A percentile compares a stretch with the other conserved stretches of the same genome.
phyloP scores from a whole-genome alignment of 2,329 filamentous ascomycete genomes.

The Daldinia eschscholtzii region DNA sequence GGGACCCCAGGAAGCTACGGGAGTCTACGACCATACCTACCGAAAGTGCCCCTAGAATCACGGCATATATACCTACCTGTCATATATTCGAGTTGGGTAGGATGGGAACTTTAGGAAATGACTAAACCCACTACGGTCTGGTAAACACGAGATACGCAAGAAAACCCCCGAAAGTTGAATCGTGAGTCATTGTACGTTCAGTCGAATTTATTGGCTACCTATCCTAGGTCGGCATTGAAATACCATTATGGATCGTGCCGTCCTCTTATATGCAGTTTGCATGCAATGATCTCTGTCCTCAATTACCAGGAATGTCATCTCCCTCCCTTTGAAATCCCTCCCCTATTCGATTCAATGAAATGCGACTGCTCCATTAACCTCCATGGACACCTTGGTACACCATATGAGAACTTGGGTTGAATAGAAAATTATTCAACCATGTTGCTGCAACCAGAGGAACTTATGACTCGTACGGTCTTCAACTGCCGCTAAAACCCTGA shows the following conservation, averaged over 20 bases:
- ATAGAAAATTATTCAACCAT: not conserved
- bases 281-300: not conserved
- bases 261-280: not conserved
- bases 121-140: not conserved
- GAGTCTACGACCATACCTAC: too few species aligned
- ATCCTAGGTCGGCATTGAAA: not conserved
- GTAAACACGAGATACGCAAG: not conserved
- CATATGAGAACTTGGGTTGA: not conserved
- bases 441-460: not conserved
- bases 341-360: not conserved
- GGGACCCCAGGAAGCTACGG: too few species aligned
- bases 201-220: not conserved
- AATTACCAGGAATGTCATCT: not conserved
- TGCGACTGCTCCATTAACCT: not conserved
- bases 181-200: not conserved
- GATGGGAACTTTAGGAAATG: too few species aligned
- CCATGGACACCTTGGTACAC: too few species aligned
- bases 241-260: slow-evolving; percentile 1
- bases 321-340: not conserved
- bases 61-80: not conserved
- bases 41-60: too few species aligned
- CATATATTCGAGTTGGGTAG: not conserved
- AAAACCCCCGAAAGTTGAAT: not conserved
- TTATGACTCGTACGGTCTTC: not conserved
- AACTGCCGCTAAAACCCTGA: not conserved